Percentiles rank a stretch among this genome's conserved stretches.
phyloP scores from a whole-genome alignment of 352 stramenopile species.

The Phytopythium boreale region DNA sequence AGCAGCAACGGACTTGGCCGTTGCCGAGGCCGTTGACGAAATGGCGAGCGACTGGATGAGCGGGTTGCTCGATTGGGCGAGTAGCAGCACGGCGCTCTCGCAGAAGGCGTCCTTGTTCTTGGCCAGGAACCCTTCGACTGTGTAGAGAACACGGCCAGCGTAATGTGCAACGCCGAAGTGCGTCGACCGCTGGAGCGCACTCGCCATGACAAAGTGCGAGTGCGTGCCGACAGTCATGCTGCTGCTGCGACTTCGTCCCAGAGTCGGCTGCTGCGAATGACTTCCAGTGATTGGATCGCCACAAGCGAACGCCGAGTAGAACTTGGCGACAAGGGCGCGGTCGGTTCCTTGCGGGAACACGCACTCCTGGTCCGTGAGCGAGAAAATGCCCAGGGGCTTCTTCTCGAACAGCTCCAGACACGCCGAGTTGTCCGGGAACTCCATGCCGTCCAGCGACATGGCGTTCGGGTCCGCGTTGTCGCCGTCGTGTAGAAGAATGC shows the following conservation, averaged over 20 bases:
- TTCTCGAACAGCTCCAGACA: constrained; percentile 84
- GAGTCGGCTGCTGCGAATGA: not conserved
- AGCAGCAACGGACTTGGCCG: not conserved
- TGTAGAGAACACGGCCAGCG: constrained; percentile 80
- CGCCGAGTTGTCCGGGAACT: constrained; percentile 71
- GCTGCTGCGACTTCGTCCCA: not conserved
- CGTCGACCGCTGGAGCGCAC: constrained; percentile 44
- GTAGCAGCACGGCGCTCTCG: constrained; percentile 54
- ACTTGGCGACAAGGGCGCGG: constrained; percentile 69
- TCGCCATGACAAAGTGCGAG: constrained; percentile 47
- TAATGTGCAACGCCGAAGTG: constrained; percentile 89
- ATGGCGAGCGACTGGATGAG: constrained; percentile 59
- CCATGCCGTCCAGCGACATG: constrained; percentile 4
- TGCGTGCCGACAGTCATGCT: constrained; percentile 41
- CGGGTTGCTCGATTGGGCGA: constrained; percentile 51
- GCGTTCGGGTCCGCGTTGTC: constrained; percentile 14
- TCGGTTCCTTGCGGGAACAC: constrained; percentile 76
- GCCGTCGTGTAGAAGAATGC: constrained; percentile 70
- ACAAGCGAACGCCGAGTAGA: constrained; percentile 63
- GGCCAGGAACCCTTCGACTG: constrained; percentile 73
- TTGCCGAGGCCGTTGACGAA: constrained; percentile 7
- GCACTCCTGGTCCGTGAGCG: constrained; percentile 80
- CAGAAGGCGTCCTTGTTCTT: constrained; percentile 92
- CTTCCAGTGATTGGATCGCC: not conserved
- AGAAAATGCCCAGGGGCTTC: constrained; percentile 76